Percentiles rank a stretch among this genome's conserved stretches.
These are phyloP conservation scores for Calonectria multiphialidica DNA, from an alignment of 2,329 filamentous ascomycete genomes.

Conservation along the genomic window DNA sequence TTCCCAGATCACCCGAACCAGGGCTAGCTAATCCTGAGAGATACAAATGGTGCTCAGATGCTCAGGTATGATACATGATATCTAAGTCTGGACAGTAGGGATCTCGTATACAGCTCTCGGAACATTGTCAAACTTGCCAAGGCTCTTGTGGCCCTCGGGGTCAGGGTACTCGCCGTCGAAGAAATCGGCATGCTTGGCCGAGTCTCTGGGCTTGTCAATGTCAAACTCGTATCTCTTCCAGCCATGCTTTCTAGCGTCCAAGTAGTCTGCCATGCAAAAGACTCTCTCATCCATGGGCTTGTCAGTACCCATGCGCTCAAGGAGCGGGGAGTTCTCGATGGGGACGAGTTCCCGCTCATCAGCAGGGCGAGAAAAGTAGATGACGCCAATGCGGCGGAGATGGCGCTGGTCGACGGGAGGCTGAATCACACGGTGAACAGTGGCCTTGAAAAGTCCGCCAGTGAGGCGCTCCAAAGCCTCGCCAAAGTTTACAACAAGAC, in stretches of 20 bases:
- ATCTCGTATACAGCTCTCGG: slow-evolving; percentile 22
- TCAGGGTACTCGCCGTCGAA: slow-evolving; percentile 26
- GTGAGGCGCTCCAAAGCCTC: slow-evolving; percentile 46
- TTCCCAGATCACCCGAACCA: not conserved
- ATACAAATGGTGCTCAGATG: not conserved
- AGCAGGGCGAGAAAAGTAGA: slow-evolving; percentile 55
- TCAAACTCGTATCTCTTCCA: slow-evolving; percentile 46
- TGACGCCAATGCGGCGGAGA: slow-evolving; percentile 51
- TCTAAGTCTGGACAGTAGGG: slow-evolving; percentile 14
- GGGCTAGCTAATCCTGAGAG: not conserved
- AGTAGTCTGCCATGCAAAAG: slow-evolving; percentile 44
- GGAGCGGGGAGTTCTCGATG: slow-evolving; percentile 48
- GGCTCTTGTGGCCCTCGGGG: slow-evolving; percentile 20
- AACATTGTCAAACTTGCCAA: slow-evolving; percentile 25
- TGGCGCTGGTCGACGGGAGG: slow-evolving; percentile 51
- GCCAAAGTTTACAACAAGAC: slow-evolving; percentile 54
- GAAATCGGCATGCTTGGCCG: slow-evolving; percentile 24
- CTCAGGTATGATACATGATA: not conserved
- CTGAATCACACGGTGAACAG: slow-evolving; percentile 45
- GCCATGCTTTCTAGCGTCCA: slow-evolving; percentile 46
- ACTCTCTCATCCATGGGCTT: slow-evolving; percentile 44
- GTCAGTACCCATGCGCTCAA: slow-evolving; percentile 44
- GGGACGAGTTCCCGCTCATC: slow-evolving; percentile 52
- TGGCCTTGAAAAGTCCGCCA: slow-evolving; percentile 48
- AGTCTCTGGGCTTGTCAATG: slow-evolving; percentile 35